phyloP scores from a whole-genome alignment of 140 eudicot species.

The Oenanthe javanica region DNA sequence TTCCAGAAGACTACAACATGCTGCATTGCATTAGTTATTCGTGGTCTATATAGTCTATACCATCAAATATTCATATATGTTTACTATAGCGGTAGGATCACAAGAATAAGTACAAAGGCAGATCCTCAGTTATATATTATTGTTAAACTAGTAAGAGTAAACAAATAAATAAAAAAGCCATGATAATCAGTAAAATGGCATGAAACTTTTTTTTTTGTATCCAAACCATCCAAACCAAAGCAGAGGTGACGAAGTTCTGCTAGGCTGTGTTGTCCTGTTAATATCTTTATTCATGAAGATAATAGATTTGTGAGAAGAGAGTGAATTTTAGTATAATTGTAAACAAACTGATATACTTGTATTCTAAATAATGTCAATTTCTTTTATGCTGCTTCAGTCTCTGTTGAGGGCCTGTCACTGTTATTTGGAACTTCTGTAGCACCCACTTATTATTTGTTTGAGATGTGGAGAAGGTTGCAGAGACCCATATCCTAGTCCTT shows the following conservation, averaged over 20 bases:
- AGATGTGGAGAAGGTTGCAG: not conserved
- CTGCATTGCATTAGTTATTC: not conserved
- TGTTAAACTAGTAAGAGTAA: not conserved
- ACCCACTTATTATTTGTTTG: not conserved
- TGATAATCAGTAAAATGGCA: not conserved
- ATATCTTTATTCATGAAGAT: not conserved
- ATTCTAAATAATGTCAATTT: not conserved
- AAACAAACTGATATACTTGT: not conserved
- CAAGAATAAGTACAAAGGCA: not conserved
- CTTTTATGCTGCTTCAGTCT: not conserved
- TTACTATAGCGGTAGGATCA: not conserved
- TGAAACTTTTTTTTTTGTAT: not conserved
- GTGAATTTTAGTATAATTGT: not conserved
- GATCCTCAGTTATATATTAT: not conserved
- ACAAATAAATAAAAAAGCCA: not conserved
- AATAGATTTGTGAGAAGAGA: not conserved
- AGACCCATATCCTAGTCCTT: not conserved
- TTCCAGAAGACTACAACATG: not conserved
- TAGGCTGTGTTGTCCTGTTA: not conserved
- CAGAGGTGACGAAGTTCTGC: not conserved
- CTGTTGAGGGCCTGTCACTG: not conserved
- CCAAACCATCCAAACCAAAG: not conserved
- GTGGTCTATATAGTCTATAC: not conserved
- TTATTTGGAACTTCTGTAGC: not conserved
- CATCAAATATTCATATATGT: not conserved